Evolutionary conservation across 805 yeast species (phyloP), one percentile per base, ranked within the genome.

Genomic region (Nakazawaea laoshanensis): DNA sequence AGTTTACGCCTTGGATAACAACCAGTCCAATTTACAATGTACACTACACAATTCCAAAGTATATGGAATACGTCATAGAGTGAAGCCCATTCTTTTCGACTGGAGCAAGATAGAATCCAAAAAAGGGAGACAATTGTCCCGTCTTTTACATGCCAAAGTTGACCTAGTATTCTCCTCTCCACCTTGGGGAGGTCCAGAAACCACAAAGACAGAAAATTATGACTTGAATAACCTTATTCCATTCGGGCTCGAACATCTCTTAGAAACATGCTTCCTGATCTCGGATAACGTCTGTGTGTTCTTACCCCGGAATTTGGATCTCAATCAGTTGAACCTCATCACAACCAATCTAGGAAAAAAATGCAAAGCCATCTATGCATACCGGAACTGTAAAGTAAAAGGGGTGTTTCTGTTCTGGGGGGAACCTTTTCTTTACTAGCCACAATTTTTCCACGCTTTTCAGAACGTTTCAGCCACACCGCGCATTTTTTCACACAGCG

Each of bases 131-230:
- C 24, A 23, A 6, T 37, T 42, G 22, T 14, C 40, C 7, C 23
- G 38, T 12, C 13, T 30, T 6, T 35, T 44, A 11, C 12, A 30
- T 3, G 24, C 18, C 16, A 49, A 53, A 9, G 64, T 70, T 24
- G 81, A 74, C 42, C 60, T 77, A 32, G 63, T 74, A 7, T 83
- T 80, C 55, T 67, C 74, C n/a, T 79, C 89, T 2, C 94, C 94
- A 1, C 94, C 94, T 1, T 84, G 94, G 94, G 94, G 92, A 21
- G 94, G 95, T 0, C 81, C 85, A 0, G 49, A 54, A 2, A 84
- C 83, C 50, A 54, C 57, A 30, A 45, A 52, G 16, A 42, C 53
- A n/a, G 49, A 50, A 0, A 40, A 43, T 3, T 78, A 67, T 50
- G 76, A 77, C 42, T 50, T 78, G 15, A 53, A 55, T 24, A 38